phyloP scores from a whole-genome alignment of 73 alveolate species.

The Symbiodinium natans region DNA sequence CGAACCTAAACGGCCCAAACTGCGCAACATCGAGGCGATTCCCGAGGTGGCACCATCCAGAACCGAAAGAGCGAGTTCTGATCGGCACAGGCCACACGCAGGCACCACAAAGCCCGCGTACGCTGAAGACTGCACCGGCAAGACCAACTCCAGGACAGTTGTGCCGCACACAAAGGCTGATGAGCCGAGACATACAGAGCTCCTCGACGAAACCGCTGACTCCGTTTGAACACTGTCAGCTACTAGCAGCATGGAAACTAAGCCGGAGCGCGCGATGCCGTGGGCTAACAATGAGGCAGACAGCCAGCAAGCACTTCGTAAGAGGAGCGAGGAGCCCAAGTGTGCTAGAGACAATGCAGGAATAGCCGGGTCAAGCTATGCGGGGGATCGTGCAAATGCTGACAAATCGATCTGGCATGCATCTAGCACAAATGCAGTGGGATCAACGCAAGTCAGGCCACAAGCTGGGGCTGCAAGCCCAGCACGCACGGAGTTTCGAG shows the following conservation, averaged over 20 bases:
- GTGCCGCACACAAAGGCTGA: neutral
- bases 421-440: neutral
- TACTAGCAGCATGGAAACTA: neutral
- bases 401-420: neutral
- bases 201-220: neutral
- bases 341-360: neutral
- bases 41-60: neutral
- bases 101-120: neutral
- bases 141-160: neutral
- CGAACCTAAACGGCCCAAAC: neutral
- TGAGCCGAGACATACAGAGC: neutral
- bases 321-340: neutral
- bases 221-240: neutral
- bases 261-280: slow-evolving; percentile 9
- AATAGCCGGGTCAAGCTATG: neutral
- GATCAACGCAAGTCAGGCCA: slow-evolving; percentile 7
- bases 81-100: neutral
- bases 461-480: neutral
- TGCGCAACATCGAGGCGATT: neutral
- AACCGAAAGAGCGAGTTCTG: neutral
- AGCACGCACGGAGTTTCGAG: neutral
- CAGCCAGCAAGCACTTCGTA: neutral
- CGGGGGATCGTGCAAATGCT: neutral
- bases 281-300: neutral
- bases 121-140: neutral